phyloP scores from a whole-genome alignment of 306 rosid genomes.

The Canavalia ensiformis region DNA sequence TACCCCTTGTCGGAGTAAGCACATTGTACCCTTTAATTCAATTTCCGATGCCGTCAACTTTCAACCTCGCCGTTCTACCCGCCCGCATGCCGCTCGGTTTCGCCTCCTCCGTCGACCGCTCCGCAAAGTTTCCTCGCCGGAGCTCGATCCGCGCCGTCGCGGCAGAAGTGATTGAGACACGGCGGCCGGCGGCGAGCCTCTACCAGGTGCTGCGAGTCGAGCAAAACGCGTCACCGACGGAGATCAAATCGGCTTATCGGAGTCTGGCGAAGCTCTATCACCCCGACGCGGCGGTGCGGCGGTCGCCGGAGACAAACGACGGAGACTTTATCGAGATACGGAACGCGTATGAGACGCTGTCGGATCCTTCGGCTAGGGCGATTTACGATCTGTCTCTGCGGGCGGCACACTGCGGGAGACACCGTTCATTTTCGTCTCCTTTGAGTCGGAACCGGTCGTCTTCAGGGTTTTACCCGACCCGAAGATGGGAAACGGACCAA shows the following conservation, averaged over 20 bases:
- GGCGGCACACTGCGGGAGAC: slow-evolving; percentile 37
- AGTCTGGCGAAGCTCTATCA: slow-evolving; percentile 61
- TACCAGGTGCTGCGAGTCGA: slow-evolving; percentile 53
- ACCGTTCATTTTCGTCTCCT: slow-evolving; percentile 30
- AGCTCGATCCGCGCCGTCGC: slow-evolving; percentile 31
- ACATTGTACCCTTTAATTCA: neutral
- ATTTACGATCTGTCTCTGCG: slow-evolving; percentile 68
- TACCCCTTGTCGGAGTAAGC: slow-evolving; percentile 3
- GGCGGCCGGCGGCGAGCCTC: slow-evolving; percentile 45
- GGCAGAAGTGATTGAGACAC: neutral
- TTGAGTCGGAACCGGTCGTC: neutral
- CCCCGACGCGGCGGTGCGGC: slow-evolving; percentile 66
- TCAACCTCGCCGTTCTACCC: slow-evolving; percentile 17
- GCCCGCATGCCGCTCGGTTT: neutral
- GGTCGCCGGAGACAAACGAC: slow-evolving; percentile 50
- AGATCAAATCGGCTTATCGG: slow-evolving; percentile 60
- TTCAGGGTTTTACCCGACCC: slow-evolving; percentile 61
- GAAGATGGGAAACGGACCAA: slow-evolving; percentile 96
- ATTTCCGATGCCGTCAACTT: slow-evolving; percentile 39
- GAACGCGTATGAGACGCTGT: slow-evolving; percentile 82
- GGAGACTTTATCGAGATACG: slow-evolving; percentile 77
- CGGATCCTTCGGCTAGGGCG: slow-evolving; percentile 83
- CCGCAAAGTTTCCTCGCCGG: neutral
- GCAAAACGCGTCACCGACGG: slow-evolving; percentile 49
- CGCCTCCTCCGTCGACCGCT: neutral